Base-by-base conservation (phyloP, 805 yeast species). In the Komagataella populi region DNA sequence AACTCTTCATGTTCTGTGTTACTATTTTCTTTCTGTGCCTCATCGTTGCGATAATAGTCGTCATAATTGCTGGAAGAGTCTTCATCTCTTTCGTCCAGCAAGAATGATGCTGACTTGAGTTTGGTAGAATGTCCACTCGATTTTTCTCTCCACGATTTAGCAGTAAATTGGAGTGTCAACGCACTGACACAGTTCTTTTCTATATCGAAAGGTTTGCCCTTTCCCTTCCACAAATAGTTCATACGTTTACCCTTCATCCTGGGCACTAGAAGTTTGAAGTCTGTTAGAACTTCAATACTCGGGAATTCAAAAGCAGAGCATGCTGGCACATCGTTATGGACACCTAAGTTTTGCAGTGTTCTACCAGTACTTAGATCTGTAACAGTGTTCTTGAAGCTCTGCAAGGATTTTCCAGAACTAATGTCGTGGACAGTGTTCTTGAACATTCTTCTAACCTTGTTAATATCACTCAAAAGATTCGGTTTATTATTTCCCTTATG, bases 201-300 rank as follows among this genome's bases (percentile, higher is more conserved):
- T 14, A 68, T 49, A 48, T 70, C 68, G 16, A 68, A 59, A 23
- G 66, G 64, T 47, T 64, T 60, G 4, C 81, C 84, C 57, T 74
- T 76, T 3, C 76, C 78, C 47, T 65, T 66, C 78, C 82, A 81
- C 16, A 77, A 55, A 51, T 71, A 69, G 6, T 65, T 64, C 50
- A 67, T 53, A 46, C 68, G 55, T 47, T 59, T 63, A 12, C 70
- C 69, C 45, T 54, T 60, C n/a, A 59, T 55, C 22, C 52, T 54
- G 45, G 53, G 56, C 20, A 57, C 18, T 23, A 66, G 58, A 23
- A 59, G 60, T n/a, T 30, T 64, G 62, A 44, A 54, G 30, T 53
- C 53, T 7, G 51, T 23, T 10, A 50, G 22, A 18, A 48, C 52
- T 50, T 52, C 53, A 14, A 55, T 45, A n/a, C 46, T 47, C 6